Evolutionary conservation across 768 basidiomycete genomes (phyloP).

Genomic region (Phanerochaete sordida): DNA sequence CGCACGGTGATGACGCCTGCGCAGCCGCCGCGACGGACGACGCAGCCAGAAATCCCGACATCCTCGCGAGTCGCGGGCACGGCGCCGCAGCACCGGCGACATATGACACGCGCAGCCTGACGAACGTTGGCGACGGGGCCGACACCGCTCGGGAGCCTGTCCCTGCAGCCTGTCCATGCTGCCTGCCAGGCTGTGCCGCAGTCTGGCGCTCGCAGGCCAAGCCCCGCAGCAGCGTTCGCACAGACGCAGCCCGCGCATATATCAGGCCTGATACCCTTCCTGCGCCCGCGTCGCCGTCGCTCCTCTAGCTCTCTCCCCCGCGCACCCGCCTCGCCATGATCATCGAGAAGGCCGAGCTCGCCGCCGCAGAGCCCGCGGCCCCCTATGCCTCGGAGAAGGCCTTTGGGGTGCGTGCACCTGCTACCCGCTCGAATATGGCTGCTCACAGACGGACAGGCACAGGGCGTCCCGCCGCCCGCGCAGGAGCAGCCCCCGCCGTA

Average conservation of each 20-base stretch:
- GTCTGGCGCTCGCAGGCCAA: background rate
- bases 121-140: too few relatives aligned
- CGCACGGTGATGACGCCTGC: too few relatives aligned
- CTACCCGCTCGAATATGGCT: background rate
- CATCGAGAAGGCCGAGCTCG: background rate
- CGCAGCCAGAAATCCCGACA: too few relatives aligned
- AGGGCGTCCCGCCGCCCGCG: background rate
- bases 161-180: background rate
- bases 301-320: background rate
- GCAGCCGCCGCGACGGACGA: too few relatives aligned
- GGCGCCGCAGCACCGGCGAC: too few relatives aligned
- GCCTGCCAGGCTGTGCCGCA: background rate
- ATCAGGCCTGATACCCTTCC: background rate
- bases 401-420: background rate
- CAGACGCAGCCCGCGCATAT: background rate
- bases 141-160: too few relatives aligned
- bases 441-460: background rate
- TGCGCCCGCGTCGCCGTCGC: background rate
- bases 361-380: background rate
- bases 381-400: background rate
- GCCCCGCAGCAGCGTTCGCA: background rate
- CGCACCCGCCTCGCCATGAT: background rate
- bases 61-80: too few relatives aligned
- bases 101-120: too few relatives aligned
- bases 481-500: slow-evolving; percentile 15